A percentile compares a stretch with the other conserved stretches of the same genome.
Evolutionary conservation across 176 grass and related monocot species (phyloP).

Genomic region (Juncus effusus): DNA sequence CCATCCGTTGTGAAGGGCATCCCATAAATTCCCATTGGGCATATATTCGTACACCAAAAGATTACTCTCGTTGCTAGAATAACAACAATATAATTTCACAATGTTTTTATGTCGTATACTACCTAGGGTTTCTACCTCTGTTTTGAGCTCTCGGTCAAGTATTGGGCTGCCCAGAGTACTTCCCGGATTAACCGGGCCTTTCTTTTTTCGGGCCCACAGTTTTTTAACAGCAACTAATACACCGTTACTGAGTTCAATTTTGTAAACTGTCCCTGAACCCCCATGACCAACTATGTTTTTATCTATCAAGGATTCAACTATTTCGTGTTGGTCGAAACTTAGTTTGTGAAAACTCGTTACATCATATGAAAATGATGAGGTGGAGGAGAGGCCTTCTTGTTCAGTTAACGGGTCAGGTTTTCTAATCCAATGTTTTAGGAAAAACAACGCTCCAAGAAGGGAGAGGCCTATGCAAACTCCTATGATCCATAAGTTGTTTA

Average conservation of each 20-base stretch:
- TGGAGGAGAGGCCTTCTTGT: constrained; percentile 41
- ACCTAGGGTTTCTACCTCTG: constrained; percentile 96
- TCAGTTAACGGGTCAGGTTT: constrained; percentile 26
- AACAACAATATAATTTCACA: constrained; percentile 97
- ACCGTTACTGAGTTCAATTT: constrained; percentile 71
- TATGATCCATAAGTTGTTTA: constrained; percentile 53
- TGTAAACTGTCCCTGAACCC: constrained; percentile 84
- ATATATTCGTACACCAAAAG: constrained; percentile 97
- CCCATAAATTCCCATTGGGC: constrained; percentile 94
- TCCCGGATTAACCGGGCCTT: constrained; percentile 8
- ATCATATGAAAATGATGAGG: constrained; percentile 57
- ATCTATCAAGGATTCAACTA: constrained; percentile 78
- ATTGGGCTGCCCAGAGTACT: background rate
- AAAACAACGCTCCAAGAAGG: constrained; percentile 28
- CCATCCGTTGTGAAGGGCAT: constrained; percentile 64
- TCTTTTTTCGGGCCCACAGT: constrained; percentile 48
- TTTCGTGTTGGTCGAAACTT: constrained; percentile 88
- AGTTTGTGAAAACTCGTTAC: constrained; percentile 92
- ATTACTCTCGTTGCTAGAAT: constrained; percentile 67
- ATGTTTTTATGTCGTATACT: constrained; percentile 99
- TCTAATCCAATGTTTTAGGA: constrained; percentile 44
- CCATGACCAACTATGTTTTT: constrained; percentile 90
- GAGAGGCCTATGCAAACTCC: constrained; percentile 43
- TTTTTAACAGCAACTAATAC: constrained; percentile 86
- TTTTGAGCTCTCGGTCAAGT: constrained; percentile 61